These are phyloP conservation scores for Albatrellus ellisii DNA, from an alignment of 768 basidiomycete genomes.

Conservation along the genomic window DNA sequence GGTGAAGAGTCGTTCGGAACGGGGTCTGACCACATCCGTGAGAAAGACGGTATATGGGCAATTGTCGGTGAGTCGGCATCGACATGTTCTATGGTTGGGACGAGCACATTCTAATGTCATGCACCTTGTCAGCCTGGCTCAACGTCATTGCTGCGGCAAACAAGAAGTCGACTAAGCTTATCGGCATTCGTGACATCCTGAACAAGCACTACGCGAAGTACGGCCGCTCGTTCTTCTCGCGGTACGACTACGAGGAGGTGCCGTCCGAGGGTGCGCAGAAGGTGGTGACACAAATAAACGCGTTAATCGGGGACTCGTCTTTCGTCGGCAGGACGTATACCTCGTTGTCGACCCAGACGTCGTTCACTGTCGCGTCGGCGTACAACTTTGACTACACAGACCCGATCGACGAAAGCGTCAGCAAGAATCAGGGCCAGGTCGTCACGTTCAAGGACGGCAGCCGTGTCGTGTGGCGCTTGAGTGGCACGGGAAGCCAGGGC, in stretches of 20 bases:
- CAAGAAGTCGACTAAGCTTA: slow-evolving; percentile 49
- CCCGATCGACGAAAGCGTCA: slow-evolving; percentile 91
- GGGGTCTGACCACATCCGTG: slow-evolving; percentile 98
- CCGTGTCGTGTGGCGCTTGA: slow-evolving; percentile 89
- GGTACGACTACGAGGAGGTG: slow-evolving; percentile 99
- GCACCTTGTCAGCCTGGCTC: slow-evolving; percentile 63
- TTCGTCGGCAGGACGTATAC: slow-evolving; percentile 57
- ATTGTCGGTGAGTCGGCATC: slow-evolving; percentile 56
- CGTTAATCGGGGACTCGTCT: slow-evolving; percentile 49
- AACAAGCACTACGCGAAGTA: slow-evolving; percentile 82
- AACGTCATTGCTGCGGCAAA: slow-evolving; percentile 93
- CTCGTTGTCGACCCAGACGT: slow-evolving; percentile 50
- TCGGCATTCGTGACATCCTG: slow-evolving; percentile 87
- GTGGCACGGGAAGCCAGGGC: slow-evolving; percentile 91
- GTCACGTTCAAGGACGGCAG: slow-evolving; percentile 87
- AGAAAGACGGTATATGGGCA: slow-evolving; percentile 99
- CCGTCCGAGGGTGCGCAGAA: slow-evolving; percentile 81
- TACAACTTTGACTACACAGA: slow-evolving; percentile 95
- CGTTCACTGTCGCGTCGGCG: slow-evolving; percentile 65
- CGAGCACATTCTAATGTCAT: not conserved
- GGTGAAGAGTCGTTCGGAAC: slow-evolving; percentile 99
- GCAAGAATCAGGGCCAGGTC: slow-evolving; percentile 92
- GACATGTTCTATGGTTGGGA: not conserved
- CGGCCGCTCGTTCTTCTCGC: slow-evolving; percentile 96
- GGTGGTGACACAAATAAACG: slow-evolving; percentile 69